Percentiles rank a stretch among this genome's conserved stretches.
phyloP scores from a whole-genome alignment of 345 rosid species.

The Populus simonii region DNA sequence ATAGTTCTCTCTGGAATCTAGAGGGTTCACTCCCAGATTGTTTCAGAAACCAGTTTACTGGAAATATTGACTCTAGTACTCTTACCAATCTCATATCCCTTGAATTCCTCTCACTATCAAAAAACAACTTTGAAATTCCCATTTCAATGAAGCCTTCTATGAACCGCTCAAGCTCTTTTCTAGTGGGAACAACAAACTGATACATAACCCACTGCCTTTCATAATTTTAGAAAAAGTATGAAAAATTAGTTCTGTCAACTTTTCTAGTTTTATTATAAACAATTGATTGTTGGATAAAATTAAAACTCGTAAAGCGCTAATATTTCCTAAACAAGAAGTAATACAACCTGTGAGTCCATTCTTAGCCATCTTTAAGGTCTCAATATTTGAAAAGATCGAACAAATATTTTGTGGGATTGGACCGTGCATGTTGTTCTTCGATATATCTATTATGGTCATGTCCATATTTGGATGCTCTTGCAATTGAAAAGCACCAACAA shows the following conservation, averaged over 20 bases:
- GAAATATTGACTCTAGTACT: slow-evolving; percentile 3
- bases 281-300: slow-evolving; percentile 19
- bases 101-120: not conserved
- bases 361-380: not conserved
- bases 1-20: not conserved
- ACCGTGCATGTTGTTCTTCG: not conserved
- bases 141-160: not conserved
- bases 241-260: no score
- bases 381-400: slow-evolving; percentile 1
- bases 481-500: slow-evolving; percentile 1
- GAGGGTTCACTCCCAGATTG: not conserved
- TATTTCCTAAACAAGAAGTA: slow-evolving; percentile 17
- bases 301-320: not conserved
- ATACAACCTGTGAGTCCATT: slow-evolving; percentile 20
- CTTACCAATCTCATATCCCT: not conserved
- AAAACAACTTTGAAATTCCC: slow-evolving; percentile 1
- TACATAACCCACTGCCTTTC: not conserved
- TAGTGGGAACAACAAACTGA: not conserved
- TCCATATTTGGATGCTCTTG: not conserved
- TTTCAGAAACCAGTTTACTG: slow-evolving; percentile 9
- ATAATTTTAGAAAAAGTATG: not conserved
- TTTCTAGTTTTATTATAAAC: no score
- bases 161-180: slow-evolving; percentile 3
- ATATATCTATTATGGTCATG: not conserved
- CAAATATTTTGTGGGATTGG: slow-evolving; percentile 10